Conservation (phyloP, 2,329 filamentous ascomycete genomes). For the Diaporthe eres region DNA sequence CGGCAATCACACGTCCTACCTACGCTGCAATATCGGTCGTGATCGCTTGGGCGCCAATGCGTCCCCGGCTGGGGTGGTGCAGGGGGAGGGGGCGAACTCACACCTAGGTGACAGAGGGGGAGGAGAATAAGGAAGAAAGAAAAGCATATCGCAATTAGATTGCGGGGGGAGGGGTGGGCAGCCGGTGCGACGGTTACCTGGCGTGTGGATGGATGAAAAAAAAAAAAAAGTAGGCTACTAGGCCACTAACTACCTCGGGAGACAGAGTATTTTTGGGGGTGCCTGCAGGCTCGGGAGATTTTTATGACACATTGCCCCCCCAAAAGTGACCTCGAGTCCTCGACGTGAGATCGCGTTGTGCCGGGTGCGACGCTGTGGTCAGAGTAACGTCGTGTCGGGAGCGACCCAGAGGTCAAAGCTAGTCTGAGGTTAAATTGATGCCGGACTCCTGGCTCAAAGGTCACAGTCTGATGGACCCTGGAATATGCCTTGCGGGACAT, state of each 20-base stretch:
- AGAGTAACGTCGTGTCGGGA: constrained; percentile 19
- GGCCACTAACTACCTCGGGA: neutral
- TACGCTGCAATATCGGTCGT: neutral
- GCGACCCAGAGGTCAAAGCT: constrained; percentile 17
- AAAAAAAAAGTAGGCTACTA: neutral
- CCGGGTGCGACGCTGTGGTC: neutral
- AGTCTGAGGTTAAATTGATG: constrained; percentile 18
- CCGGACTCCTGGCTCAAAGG: neutral
- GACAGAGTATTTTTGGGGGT: neutral
- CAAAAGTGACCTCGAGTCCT: neutral
- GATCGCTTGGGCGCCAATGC: neutral
- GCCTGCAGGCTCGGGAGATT: neutral
- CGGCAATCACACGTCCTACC: neutral
- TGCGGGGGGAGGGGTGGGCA: neutral
- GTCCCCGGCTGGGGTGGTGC: neutral
- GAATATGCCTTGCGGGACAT: neutral
- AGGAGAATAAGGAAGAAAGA: neutral
- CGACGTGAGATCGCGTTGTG: neutral
- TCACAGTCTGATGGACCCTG: neutral
- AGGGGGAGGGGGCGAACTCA: neutral
- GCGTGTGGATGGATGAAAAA: neutral
- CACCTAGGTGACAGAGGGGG: neutral
- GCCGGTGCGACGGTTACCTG: neutral
- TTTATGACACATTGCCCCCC: neutral
- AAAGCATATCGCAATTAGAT: neutral